Base-by-base conservation (phyloP, 2,329 filamentous ascomycete genomes). In the Escovopsis sp. region DNA sequence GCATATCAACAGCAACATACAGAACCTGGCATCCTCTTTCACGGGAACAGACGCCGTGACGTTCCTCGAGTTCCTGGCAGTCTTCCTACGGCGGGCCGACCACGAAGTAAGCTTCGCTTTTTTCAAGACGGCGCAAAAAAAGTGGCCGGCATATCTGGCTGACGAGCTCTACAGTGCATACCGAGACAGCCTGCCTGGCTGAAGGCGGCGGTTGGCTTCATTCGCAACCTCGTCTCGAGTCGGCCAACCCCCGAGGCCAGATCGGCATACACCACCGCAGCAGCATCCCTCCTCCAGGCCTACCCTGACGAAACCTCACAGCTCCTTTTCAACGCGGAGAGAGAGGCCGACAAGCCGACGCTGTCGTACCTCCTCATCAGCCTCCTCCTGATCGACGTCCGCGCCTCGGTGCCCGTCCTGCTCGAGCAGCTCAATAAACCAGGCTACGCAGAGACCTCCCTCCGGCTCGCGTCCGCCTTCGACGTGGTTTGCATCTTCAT, bases 311-410 rank as follows among this genome's bases (percentile, higher is more conserved):
- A 60, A 4, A 65, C 65, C 2, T 60, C 71, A 0, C 52, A 54
- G 8, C 55, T 75, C 3, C 60, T 83, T 2, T 82, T 82, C 59
- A 59, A 63, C 7, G 62, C 69, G 42, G 53, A 61, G 4, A 55
- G 52, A 15, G 55, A 56, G 26, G 54, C 28, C 8, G 28, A 32
- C 28, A 32, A 7, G 28, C 28, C 28, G 11, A 32, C 28, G 4
- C 73, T 76, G 47, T 70, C 74, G 1, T 81, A 77, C 51, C 62
- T 82, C 4, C 68, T 83, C 44, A 58, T 82, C 43, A 80, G 73
- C 49, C 68, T 82, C n/a, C 54, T 82, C 6, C 67, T 82, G 32
- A 74, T 82, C 44, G 80, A 84, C 53, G 65, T 83, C 26, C 71
- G 76, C 35, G 72, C 78, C 11, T 75, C 75, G 1, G 65, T 77